Evolutionary conservation across 441 rosid genomes (phyloP).

Genomic region (Jatropha podagrica): DNA sequence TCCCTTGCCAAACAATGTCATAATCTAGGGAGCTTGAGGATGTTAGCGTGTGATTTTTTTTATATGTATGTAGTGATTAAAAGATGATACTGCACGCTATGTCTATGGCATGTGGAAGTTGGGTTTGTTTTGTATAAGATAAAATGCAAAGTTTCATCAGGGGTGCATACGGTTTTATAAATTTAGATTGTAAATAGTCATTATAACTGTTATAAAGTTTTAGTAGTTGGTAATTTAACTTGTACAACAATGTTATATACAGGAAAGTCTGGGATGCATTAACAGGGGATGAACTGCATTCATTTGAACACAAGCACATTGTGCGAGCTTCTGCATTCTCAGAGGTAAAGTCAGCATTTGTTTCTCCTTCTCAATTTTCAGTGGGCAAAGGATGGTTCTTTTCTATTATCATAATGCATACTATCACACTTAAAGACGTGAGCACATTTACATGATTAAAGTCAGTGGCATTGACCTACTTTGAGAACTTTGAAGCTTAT

Average conservation of each 20-base stretch:
- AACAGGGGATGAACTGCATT: constrained; percentile 86
- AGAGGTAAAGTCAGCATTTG: constrained; percentile 45
- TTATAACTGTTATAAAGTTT: background rate
- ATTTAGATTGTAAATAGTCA: background rate
- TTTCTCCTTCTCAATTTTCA: background rate
- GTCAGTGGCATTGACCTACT: background rate
- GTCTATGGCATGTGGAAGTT: background rate
- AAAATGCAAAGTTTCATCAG: background rate
- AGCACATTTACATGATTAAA: too few species aligned
- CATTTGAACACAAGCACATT: constrained; percentile 96
- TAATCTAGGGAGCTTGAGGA: background rate
- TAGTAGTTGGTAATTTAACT: background rate
- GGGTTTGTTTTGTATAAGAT: background rate
- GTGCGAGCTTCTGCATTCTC: constrained; percentile 96
- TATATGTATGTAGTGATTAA: background rate
- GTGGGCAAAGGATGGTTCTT: background rate
- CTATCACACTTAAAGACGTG: background rate
- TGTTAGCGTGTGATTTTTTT: background rate
- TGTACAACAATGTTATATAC: constrained; percentile 20
- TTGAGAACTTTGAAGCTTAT: background rate
- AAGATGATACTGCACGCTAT: background rate
- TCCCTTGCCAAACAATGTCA: background rate
- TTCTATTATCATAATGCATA: background rate
- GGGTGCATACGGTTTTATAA: background rate
- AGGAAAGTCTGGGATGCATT: constrained; percentile 98